phyloP scores from a whole-genome alignment of 495 filamentous ascomycete genomes.

The Penicillium maclennaniae region DNA sequence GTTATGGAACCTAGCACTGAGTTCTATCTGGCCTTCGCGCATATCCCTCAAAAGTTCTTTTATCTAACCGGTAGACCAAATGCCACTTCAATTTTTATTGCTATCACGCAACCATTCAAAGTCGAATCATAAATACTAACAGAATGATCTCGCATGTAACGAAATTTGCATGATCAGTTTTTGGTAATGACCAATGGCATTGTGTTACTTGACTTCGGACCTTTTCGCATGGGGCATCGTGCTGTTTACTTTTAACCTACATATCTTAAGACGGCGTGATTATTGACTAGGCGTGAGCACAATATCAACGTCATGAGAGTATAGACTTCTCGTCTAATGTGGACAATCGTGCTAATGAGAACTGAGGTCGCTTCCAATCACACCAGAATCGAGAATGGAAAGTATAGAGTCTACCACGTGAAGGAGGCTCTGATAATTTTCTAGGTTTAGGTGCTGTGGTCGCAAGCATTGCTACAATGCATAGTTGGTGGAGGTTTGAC shows the following conservation, averaged over 20 bases:
- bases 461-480: slow-evolving; percentile 9
- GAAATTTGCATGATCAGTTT: no score
- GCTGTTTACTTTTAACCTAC: slow-evolving; percentile 4
- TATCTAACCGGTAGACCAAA: no score
- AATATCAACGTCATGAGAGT: no score
- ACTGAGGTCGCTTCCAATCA: slow-evolving; percentile 8
- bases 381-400: slow-evolving; percentile 4
- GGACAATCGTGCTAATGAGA: no score
- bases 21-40: no score
- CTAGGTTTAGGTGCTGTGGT: slow-evolving; percentile 9
- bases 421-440: slow-evolving; percentile 5
- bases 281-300: no score
- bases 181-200: neutral
- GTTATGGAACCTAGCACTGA: no score
- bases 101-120: no score
- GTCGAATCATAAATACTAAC: no score
- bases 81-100: no score
- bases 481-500: slow-evolving; percentile 10
- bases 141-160: no score
- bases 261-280: slow-evolving; percentile 7
- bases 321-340: neutral
- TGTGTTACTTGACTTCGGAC: slow-evolving; percentile 4
- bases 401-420: slow-evolving; percentile 10
- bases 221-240: slow-evolving; percentile 2
- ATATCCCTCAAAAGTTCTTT: no score